A percentile compares a stretch with the other conserved stretches of the same genome.
Conservation (phyloP, 164 flowering plant genomes). For the Magnolia kwangsiensis region DNA sequence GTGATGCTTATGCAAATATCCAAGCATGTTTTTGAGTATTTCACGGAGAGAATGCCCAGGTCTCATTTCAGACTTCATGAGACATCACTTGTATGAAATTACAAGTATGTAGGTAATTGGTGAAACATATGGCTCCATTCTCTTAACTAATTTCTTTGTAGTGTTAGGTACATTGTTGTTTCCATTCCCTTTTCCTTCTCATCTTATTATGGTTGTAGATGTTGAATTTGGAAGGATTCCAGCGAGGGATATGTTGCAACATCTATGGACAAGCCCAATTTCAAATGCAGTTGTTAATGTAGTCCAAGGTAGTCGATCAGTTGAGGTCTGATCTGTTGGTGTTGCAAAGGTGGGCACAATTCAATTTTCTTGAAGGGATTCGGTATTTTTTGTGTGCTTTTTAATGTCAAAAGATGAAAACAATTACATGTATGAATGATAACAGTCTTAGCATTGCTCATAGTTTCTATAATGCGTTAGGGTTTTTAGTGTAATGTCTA, state of each 20-base stretch:
- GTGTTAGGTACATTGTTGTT: neutral
- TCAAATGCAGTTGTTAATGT: conserved; percentile 97
- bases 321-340: conserved; percentile 96
- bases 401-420: too few species aligned
- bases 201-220: conserved; percentile 31
- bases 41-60: conserved; percentile 89
- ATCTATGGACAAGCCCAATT: conserved; percentile 98
- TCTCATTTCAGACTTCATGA: conserved; percentile 78
- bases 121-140: neutral
- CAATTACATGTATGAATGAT: too few species aligned
- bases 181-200: conserved; percentile 5
- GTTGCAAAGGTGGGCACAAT: conserved; percentile 71
- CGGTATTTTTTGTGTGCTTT: too few species aligned
- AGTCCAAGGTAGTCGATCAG: conserved; percentile 92
- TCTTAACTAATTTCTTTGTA: neutral
- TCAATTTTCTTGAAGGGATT: neutral
- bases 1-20: conserved; percentile 14
- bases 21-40: conserved; percentile 84
- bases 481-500: too few species aligned
- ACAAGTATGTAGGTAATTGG: conserved; percentile 82
- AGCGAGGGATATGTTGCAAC: conserved; percentile 96
- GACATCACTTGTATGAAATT: conserved; percentile 95
- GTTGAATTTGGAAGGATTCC: conserved; percentile 92
- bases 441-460: too few species aligned
- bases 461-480: too few species aligned